phyloP scores from a whole-genome alignment of 345 rosid genomes.

The Excoecaria cochinchinensis region DNA sequence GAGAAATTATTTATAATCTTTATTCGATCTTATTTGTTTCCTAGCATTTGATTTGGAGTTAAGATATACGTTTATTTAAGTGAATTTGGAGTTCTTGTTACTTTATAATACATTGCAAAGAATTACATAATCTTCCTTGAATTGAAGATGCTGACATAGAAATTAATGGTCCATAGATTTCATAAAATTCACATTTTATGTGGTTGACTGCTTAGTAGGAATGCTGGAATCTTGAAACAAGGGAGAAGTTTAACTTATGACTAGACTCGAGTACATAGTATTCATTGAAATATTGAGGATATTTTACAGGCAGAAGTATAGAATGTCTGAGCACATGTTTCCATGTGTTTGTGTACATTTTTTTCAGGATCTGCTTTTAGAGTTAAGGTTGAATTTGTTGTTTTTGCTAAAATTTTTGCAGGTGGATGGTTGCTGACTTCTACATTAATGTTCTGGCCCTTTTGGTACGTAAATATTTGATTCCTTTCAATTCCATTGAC shows the following conservation, averaged over 20 bases:
- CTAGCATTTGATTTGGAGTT: not conserved
- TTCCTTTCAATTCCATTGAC: not conserved
- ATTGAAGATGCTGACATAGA: not conserved
- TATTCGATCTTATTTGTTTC: not conserved
- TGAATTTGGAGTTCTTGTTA: not conserved
- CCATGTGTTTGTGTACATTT: not conserved
- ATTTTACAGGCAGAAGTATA: not conserved
- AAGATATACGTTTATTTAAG: not conserved
- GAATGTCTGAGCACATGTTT: not conserved
- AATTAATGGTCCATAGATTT: not conserved
- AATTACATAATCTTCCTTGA: not conserved
- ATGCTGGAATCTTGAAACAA: not conserved
- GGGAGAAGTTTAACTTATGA: not conserved
- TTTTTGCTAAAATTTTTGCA: constrained; percentile 25
- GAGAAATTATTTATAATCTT: no score
- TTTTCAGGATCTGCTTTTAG: not conserved
- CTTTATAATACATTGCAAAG: not conserved
- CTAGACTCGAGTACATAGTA: not conserved
- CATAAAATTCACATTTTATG: not conserved
- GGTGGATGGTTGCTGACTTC: constrained; percentile 90
- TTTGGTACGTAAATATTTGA: constrained; percentile 49
- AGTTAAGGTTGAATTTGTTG: not conserved
- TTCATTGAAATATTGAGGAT: not conserved
- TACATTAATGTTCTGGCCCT: constrained; percentile 59
- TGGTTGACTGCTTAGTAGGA: not conserved